Conservation (phyloP, 2,329 filamentous ascomycete genomes). For the Talaromyces atroroseus region DNA sequence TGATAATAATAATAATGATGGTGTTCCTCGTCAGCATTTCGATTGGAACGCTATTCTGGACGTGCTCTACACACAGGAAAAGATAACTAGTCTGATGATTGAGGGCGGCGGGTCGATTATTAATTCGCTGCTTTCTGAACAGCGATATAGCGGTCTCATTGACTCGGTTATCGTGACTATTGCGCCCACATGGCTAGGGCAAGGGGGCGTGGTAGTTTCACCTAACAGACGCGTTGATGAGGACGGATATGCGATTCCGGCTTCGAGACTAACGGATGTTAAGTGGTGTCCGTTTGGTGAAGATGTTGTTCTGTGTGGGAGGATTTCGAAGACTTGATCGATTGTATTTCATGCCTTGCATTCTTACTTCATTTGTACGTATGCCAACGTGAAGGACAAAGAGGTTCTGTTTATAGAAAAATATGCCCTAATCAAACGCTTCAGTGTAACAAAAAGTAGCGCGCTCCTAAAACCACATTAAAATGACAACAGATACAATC, state of each 20-base stretch:
- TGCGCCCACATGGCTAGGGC: slow-evolving; percentile 79
- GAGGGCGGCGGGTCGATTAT: slow-evolving; percentile 81
- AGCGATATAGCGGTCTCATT: slow-evolving; percentile 45
- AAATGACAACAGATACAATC: not conserved
- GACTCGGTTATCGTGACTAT: slow-evolving; percentile 80
- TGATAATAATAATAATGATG: not conserved
- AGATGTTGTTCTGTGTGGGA: slow-evolving; percentile 75
- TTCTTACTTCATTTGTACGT: not conserved
- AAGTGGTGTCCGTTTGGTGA: slow-evolving; percentile 71
- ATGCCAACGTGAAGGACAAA: too few relatives aligned
- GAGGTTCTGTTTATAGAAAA: not conserved
- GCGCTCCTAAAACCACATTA: not conserved
- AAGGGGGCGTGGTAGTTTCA: slow-evolving; percentile 71
- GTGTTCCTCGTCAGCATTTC: slow-evolving; percentile 18
- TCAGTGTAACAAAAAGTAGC: not conserved
- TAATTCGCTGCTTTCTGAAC: slow-evolving; percentile 63
- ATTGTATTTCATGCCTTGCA: not conserved
- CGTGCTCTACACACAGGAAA: slow-evolving; percentile 50
- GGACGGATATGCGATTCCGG: slow-evolving; percentile 53
- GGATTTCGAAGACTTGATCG: slow-evolving; percentile 29
- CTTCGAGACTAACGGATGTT: slow-evolving; percentile 54
- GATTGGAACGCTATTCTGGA: slow-evolving; percentile 59
- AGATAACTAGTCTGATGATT: slow-evolving; percentile 72
- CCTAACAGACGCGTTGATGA: slow-evolving; percentile 54
- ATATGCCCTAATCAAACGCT: not conserved